A percentile compares a stretch with the other conserved stretches of the same genome.
phyloP scores from a whole-genome alignment of 208 protist species.

The Trypanosoma boissoni region DNA sequence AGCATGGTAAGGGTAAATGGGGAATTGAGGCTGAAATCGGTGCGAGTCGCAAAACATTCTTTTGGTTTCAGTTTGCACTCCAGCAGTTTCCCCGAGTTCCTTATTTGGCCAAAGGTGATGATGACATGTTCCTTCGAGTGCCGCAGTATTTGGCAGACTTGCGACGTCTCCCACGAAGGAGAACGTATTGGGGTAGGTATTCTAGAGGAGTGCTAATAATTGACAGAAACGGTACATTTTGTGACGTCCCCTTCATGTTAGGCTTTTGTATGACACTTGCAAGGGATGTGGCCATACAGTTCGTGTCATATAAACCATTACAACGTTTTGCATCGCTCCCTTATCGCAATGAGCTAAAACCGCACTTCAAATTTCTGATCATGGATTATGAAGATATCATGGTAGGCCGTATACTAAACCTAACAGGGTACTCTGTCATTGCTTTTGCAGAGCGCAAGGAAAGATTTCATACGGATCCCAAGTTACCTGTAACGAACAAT shows the following conservation, averaged over 20 bases:
- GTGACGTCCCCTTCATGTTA: not conserved
- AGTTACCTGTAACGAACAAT: not conserved
- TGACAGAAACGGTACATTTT: not conserved
- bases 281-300: not conserved
- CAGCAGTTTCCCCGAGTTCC: constrained; percentile 29
- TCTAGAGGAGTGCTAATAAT: not conserved
- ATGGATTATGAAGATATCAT: not conserved
- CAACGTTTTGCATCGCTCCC: not conserved
- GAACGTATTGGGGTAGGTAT: constrained; percentile 6
- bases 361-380: not conserved
- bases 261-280: not conserved
- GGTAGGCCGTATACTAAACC: not conserved
- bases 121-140: constrained; percentile 51
- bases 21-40: constrained; percentile 34
- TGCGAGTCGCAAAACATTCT: constrained; percentile 38
- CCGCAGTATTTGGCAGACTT: constrained; percentile 49
- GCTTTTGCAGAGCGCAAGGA: not conserved
- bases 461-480: not conserved
- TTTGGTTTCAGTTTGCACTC: constrained; percentile 42
- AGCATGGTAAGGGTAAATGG: not conserved
- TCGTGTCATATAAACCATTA: not conserved
- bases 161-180: constrained; percentile 12
- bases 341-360: not conserved
- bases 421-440: not conserved
- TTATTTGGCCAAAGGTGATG: constrained; percentile 51